phyloP scores from a whole-genome alignment of 176 grass and related monocot species.

The maize (Zea mays) region Zm-B73-REFERENCE-NAM-5.0 NC_050101.1:158145001-158145500 shows the following conservation, averaged over 20 bases:
- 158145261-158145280: too few relatives aligned
- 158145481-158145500: too few relatives aligned
- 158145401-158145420: too few relatives aligned
- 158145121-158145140: slow-evolving; percentile 93
- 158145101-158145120: slow-evolving; percentile 80
- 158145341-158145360: too few relatives aligned
- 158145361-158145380: too few relatives aligned
- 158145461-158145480: too few relatives aligned
- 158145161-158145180: neutral
- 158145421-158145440: too few relatives aligned
- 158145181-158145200: slow-evolving; percentile 38
- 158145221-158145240: slow-evolving; percentile 4
- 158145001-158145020: slow-evolving; percentile 88
- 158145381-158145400: too few relatives aligned
- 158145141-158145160: slow-evolving; percentile 68
- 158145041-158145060: slow-evolving; percentile 58
- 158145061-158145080: slow-evolving; percentile 77
- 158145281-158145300: too few relatives aligned
- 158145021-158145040: slow-evolving; percentile 70
- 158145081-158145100: slow-evolving; percentile 75
- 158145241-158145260: neutral
- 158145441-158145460: too few relatives aligned
- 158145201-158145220: slow-evolving; percentile 6
- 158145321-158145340: too few relatives aligned
- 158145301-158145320: too few relatives aligned